Evolutionary conservation across 805 yeast genomes (phyloP), one percentile per base, ranked within the genome.

Genomic region (Clavispora vitiphila): DNA sequence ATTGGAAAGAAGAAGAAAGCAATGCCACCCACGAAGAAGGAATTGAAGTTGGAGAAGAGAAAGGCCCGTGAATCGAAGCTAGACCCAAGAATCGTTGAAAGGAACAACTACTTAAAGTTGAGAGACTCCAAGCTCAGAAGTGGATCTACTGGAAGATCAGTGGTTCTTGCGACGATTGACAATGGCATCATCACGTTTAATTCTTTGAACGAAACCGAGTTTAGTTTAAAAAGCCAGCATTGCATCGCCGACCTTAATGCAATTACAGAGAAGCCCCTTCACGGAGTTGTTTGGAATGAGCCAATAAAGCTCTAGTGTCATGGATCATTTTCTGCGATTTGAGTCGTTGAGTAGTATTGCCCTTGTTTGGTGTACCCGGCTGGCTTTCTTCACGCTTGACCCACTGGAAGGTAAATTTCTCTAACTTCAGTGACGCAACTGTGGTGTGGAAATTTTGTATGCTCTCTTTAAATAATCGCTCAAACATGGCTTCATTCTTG

Each of bases 171-270:
- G 0, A 67, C 83, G 1, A 77, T 87, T 5, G 93, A 86, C 56
- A 71, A 77, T 50, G 96, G 96, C 0, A 69, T 86, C 5, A 73
- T 86, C 14, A 84, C 81, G 54, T 86, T 83, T 53, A 67, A 78
- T n/a, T 67, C 65, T 35, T 50, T 81, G 15, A 57, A 75, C 5
- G 77, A 75, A 47, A 71, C 76, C 6, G 76, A 74, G 47, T 80
- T 81, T 62, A 63, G 63, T 3, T 47, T 63, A 35, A 39, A 45
- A 12, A 43, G 41, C 10, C 20, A 19, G 4, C 16, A 34, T 3
- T 37, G 42, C 8, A n/a, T 19, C n/a, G 18, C 18, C 11, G 45
- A 37, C 8, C 43, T 50, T 37, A 26, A 47, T 27, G 29, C 23
- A 7, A 30, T 49, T 19, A 48, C 44, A 14, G n/a, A 16, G 15